These are phyloP conservation scores for Eragrostis curvula DNA, from an alignment of 176 grass and related monocot genomes.

Conservation along the genomic window DNA sequence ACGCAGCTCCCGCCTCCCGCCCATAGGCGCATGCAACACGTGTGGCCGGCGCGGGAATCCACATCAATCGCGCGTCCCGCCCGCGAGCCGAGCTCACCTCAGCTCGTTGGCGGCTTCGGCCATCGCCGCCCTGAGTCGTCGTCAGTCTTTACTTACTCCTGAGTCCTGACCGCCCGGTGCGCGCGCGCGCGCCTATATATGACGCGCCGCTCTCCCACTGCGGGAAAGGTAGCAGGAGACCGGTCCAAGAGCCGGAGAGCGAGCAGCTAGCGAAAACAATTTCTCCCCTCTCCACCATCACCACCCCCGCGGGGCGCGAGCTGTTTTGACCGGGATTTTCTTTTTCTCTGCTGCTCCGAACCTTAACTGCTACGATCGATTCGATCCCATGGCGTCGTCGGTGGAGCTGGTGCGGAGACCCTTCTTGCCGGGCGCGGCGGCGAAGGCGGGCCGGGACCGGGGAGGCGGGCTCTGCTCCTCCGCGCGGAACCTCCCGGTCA, in stretches of 20 bases:
- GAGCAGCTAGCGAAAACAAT: neutral
- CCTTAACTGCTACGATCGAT: constrained; percentile 16
- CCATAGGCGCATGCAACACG: constrained; percentile 42
- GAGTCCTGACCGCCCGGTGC: neutral
- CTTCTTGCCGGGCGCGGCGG: neutral
- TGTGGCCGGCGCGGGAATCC: constrained; percentile 24
- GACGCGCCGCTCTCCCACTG: neutral
- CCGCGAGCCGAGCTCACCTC: neutral
- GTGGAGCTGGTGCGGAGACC: constrained; percentile 24
- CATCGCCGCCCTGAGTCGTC: too few species aligned
- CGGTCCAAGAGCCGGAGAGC: neutral
- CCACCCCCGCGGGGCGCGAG: neutral
- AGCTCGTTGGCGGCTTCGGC: neutral
- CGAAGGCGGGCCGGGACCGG: neutral
- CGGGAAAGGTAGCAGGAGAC: neutral
- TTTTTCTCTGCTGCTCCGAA: neutral
- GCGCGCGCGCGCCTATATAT: constrained; percentile 37
- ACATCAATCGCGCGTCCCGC: neutral
- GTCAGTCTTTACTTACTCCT: neutral
- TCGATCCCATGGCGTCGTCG: constrained; percentile 28
- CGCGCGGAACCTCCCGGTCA: neutral
- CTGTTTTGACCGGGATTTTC: neutral
- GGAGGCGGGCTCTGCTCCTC: constrained; percentile 2
- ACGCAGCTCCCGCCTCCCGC: neutral
- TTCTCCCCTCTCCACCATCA: neutral